Evolutionary conservation across 306 rosid genomes (phyloP).

Genomic region (Quercus rubra): DNA sequence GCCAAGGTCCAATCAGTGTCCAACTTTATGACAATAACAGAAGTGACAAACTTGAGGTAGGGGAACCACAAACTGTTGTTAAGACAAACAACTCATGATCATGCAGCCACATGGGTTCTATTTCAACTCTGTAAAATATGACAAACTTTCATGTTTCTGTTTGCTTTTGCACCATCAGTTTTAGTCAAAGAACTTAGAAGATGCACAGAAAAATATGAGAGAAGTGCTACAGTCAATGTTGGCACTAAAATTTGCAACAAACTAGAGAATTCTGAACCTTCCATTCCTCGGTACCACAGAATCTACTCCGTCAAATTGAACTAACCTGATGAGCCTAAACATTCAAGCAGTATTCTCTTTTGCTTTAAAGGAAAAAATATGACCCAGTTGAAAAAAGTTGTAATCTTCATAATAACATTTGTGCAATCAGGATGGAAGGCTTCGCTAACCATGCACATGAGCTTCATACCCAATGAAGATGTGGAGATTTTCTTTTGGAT

Average conservation of each 20-base stretch:
- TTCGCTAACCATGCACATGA: neutral
- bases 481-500: neutral
- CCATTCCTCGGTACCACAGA: slow-evolving; percentile 8
- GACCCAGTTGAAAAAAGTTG: neutral
- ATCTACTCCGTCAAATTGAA: neutral
- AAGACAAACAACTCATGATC: slow-evolving; percentile 8
- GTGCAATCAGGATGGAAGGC: neutral
- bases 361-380: neutral
- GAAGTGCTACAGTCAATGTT: neutral
- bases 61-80: slow-evolving; percentile 17
- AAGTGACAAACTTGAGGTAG: slow-evolving; percentile 1
- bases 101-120: slow-evolving; percentile 4
- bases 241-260: slow-evolving; percentile 1
- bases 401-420: neutral
- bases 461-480: slow-evolving; percentile 1
- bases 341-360: slow-evolving; percentile 11
- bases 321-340: neutral
- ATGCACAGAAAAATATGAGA: neutral
- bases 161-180: slow-evolving; percentile 4
- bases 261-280: slow-evolving; percentile 2
- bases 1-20: neutral
- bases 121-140: neutral
- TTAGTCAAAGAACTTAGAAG: slow-evolving; percentile 1
- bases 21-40: neutral
- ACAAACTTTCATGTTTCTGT: neutral